Conservation (phyloP, 2,329 filamentous ascomycete genomes). For the Sclerotinia sclerotiorum region DNA sequence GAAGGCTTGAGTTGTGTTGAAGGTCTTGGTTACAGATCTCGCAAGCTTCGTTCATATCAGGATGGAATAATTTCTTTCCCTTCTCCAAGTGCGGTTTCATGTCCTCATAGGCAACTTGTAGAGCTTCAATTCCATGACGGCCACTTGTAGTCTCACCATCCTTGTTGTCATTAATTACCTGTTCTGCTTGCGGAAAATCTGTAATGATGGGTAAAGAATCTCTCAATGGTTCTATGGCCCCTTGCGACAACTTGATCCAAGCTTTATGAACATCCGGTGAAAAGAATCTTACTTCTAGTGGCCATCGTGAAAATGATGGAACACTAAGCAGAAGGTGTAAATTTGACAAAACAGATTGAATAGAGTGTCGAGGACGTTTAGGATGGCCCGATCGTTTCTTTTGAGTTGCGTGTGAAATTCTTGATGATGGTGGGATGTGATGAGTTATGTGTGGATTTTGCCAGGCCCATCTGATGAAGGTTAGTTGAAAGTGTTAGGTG, state of each 20-base stretch:
- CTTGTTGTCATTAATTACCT: not conserved
- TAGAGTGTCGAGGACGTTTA: constrained; percentile 56
- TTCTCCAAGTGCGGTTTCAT: constrained; percentile 57
- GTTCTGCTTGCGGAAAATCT: constrained; percentile 31
- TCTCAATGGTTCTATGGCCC: constrained; percentile 27
- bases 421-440: constrained; percentile 67
- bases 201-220: constrained; percentile 31
- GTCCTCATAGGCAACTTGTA: constrained; percentile 56
- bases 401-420: constrained; percentile 54
- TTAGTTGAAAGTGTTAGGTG: not conserved
- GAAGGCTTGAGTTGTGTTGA: constrained; percentile 50
- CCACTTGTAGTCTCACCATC: not conserved
- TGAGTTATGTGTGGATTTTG: constrained; percentile 79
- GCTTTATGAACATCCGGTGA: constrained; percentile 63
- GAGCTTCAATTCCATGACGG: constrained; percentile 50
- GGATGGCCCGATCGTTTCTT: constrained; percentile 55
- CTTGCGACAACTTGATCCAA: constrained; percentile 61
- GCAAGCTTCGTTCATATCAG: constrained; percentile 57
- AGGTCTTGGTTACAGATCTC: constrained; percentile 52
- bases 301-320: constrained; percentile 79
- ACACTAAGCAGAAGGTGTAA: constrained; percentile 78
- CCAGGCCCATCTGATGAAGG: constrained; percentile 74
- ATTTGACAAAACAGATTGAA: constrained; percentile 73
- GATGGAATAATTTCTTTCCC: constrained; percentile 52
- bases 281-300: constrained; percentile 79